phyloP scores from a whole-genome alignment of 2,329 filamentous ascomycete genomes.

The Ophiostoma himal-ulmi region DNA sequence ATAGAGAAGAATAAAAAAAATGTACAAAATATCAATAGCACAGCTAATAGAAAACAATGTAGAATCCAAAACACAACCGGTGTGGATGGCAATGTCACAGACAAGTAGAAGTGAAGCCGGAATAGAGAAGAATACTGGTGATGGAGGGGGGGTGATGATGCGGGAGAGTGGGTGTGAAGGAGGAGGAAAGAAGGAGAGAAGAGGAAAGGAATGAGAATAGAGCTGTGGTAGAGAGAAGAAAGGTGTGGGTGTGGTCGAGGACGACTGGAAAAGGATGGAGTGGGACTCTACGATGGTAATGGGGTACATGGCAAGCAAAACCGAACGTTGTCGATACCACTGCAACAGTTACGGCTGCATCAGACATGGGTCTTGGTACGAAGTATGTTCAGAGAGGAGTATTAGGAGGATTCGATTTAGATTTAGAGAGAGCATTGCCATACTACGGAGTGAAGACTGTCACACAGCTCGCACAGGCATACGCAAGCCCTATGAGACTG shows the following conservation, averaged over 20 bases:
- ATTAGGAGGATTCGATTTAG: not conserved
- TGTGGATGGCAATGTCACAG: conserved; percentile 19
- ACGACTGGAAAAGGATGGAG: not conserved
- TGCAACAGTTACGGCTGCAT: not conserved
- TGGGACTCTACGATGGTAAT: not conserved
- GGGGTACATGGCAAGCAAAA: not conserved
- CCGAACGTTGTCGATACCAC: conserved; percentile 1
- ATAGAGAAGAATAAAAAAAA: not conserved
- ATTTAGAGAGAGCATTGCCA: not conserved
- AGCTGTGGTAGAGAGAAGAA: not conserved
- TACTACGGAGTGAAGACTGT: not conserved
- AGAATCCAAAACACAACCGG: conserved; percentile 20
- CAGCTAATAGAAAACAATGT: conserved; percentile 13
- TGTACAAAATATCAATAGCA: conserved; percentile 1
- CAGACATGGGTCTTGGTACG: not conserved
- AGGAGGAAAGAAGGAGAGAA: conserved; percentile 10
- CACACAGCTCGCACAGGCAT: not conserved
- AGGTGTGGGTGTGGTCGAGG: not conserved
- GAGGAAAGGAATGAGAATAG: not conserved
- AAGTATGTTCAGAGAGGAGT: not conserved
- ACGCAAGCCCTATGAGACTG: conserved; percentile 3
- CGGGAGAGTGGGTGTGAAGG: not conserved
- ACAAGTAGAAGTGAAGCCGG: conserved; percentile 18
- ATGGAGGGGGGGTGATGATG: not conserved
- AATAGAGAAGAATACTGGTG: not conserved